A percentile compares a stretch with the other conserved stretches of the same genome.
Evolutionary conservation across 2,329 filamentous ascomycete species (phyloP).

Genomic region (Blastomyces emzantsi): DNA sequence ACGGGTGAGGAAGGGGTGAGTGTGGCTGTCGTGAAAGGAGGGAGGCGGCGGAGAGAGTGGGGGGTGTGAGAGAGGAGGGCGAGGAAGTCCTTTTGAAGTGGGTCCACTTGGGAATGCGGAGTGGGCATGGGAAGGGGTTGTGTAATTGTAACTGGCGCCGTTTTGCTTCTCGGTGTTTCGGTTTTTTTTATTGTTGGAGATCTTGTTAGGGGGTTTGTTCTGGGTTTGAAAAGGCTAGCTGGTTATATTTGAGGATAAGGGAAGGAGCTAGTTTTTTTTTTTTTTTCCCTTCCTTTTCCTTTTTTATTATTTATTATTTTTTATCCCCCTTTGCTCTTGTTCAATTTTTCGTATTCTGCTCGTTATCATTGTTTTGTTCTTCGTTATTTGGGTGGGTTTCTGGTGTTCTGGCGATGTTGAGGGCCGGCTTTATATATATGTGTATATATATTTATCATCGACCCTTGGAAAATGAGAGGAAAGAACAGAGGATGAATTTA

Average conservation of each 20-base stretch:
- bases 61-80: slow-evolving; percentile 6
- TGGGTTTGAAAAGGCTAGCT: background rate
- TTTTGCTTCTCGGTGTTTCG: background rate
- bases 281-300: background rate
- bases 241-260: background rate
- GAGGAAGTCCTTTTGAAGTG: background rate
- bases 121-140: too few relatives aligned
- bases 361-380: background rate
- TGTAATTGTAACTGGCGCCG: background rate
- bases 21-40: slow-evolving; percentile 57
- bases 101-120: too few relatives aligned
- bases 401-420: background rate
- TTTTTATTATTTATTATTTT: too few relatives aligned
- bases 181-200: too few relatives aligned
- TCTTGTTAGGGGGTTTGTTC: background rate
- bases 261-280: background rate
- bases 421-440: too few relatives aligned
- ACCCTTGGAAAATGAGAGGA: too few relatives aligned
- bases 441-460: too few relatives aligned
- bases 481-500: too few relatives aligned
- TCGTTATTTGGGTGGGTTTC: background rate
- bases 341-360: background rate
- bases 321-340: background rate
- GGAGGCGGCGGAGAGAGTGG: slow-evolving; percentile 27
- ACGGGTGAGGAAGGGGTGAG: slow-evolving; percentile 79